Percentiles rank a stretch among this genome's conserved stretches.
Evolutionary conservation across 495 filamentous ascomycete genomes (phyloP).

Genomic region (Amniculicola lignicola): DNA sequence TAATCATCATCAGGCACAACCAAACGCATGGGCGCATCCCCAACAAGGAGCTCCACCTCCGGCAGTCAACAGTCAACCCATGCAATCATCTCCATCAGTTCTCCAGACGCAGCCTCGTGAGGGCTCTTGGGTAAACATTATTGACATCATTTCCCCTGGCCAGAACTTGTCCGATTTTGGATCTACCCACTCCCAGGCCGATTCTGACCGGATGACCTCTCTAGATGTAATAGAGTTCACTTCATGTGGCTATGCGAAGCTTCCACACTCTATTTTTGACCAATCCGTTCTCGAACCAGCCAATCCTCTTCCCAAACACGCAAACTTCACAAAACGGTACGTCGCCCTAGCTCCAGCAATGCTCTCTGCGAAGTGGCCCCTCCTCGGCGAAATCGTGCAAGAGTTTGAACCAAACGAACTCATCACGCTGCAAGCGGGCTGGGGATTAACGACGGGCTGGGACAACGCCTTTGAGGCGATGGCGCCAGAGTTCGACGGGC

Average conservation of each 20-base stretch:
- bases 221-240: slow-evolving; percentile 29
- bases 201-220: slow-evolving; percentile 11
- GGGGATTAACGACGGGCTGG: slow-evolving; percentile 38
- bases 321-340: slow-evolving; percentile 27
- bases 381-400: slow-evolving; percentile 39
- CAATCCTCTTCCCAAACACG: background rate
- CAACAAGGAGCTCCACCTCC: background rate
- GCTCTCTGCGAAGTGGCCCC: slow-evolving; percentile 16
- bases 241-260: slow-evolving; percentile 40
- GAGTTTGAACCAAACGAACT: slow-evolving; percentile 33
- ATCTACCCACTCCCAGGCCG: slow-evolving; percentile 11
- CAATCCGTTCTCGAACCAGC: slow-evolving; percentile 30
- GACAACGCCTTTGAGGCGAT: slow-evolving; percentile 25
- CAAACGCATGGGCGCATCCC: background rate
- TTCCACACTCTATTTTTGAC: slow-evolving; percentile 30
- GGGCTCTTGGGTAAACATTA: slow-evolving; percentile 40
- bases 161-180: slow-evolving; percentile 28
- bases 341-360: slow-evolving; percentile 21
- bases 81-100: slow-evolving; percentile 1
- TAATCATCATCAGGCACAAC: background rate
- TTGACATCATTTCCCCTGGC: slow-evolving; percentile 39
- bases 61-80: background rate
- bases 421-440: slow-evolving; percentile 28
- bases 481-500: slow-evolving; percentile 40
- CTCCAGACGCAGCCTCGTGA: slow-evolving; percentile 22